Percentiles rank a stretch among this genome's conserved stretches.
Conservation (phyloP, 306 rosid genomes). For the Lupinus albus region DNA sequence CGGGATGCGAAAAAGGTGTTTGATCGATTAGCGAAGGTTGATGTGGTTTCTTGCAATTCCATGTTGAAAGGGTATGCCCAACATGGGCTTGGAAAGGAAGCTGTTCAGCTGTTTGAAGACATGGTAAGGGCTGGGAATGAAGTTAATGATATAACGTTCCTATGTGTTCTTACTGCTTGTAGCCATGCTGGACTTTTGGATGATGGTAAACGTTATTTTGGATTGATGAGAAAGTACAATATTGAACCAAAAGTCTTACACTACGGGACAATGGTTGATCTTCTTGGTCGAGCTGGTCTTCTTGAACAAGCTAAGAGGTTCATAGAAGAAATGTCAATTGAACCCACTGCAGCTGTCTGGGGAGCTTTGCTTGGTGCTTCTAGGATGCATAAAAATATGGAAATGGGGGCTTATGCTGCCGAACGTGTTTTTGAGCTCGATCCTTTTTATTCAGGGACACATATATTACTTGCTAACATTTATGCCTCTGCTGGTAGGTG, state of each 20-base stretch:
- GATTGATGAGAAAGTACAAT: slow-evolving; percentile 47
- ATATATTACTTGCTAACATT: slow-evolving; percentile 50
- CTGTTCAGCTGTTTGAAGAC: slow-evolving; percentile 44
- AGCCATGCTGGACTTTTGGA: slow-evolving; percentile 58
- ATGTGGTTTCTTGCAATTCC: slow-evolving; percentile 58
- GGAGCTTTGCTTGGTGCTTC: slow-evolving; percentile 59
- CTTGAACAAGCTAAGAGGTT: slow-evolving; percentile 53
- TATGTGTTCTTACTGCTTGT: slow-evolving; percentile 55
- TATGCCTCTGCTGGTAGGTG: slow-evolving; percentile 59
- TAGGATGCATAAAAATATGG: slow-evolving; percentile 49
- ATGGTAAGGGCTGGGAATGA: slow-evolving; percentile 47
- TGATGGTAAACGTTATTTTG: slow-evolving; percentile 48
- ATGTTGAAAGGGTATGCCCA: slow-evolving; percentile 61
- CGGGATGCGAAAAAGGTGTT: slow-evolving; percentile 56
- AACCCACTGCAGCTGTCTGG: slow-evolving; percentile 52
- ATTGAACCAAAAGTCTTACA: slow-evolving; percentile 51
- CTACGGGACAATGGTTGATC: slow-evolving; percentile 50
- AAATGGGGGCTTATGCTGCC: slow-evolving; percentile 54
- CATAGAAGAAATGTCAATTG: slow-evolving; percentile 51
- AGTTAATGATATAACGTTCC: slow-evolving; percentile 53
- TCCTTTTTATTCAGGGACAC: slow-evolving; percentile 55
- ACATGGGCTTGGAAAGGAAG: slow-evolving; percentile 61
- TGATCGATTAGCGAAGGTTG: slow-evolving; percentile 40
- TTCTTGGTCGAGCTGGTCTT: slow-evolving; percentile 60
- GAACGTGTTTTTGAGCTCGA: slow-evolving; percentile 54